phyloP scores from a whole-genome alignment of 1,284 basidiomycete species.

The Exsudoporus floridanus region DNA sequence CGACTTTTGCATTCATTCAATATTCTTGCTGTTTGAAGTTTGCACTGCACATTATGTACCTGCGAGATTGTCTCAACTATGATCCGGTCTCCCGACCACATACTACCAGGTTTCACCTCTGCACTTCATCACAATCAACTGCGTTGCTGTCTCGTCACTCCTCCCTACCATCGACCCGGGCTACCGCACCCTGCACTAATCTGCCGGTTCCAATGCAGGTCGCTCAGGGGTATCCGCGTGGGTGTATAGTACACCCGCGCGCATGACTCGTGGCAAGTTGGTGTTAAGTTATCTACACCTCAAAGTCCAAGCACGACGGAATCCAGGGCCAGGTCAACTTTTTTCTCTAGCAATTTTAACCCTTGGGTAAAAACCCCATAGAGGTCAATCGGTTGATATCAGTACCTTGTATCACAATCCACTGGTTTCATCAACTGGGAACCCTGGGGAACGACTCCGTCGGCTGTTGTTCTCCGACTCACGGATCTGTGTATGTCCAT shows the following conservation, averaged over 20 bases:
- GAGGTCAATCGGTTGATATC: constrained; percentile 7
- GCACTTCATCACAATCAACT: constrained; percentile 15
- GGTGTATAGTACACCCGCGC: constrained; percentile 1
- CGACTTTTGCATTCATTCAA: no score
- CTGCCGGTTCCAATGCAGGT: neutral
- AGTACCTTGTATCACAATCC: constrained; percentile 4
- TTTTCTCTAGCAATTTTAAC: constrained; percentile 12
- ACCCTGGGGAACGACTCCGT: constrained; percentile 7
- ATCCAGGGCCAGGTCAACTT: constrained; percentile 10
- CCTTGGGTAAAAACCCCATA: constrained; percentile 7
- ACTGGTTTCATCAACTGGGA: constrained; percentile 17
- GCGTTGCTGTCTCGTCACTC: constrained; percentile 23
- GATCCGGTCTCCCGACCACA: no score
- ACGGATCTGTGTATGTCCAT: constrained; percentile 1
- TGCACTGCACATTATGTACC: no score
- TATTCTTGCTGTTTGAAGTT: no score
- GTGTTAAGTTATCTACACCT: neutral
- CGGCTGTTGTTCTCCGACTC: constrained; percentile 10
- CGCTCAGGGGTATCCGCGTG: constrained; percentile 9
- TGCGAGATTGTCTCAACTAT: no score
- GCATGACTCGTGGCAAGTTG: neutral
- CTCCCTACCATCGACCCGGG: constrained; percentile 2
- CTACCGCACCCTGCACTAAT: constrained; percentile 3
- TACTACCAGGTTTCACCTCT: no score
- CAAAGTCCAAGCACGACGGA: neutral